Base-by-base conservation (phyloP, 176 grass and related monocot genomes). In the Leersia perrieri region DNA sequence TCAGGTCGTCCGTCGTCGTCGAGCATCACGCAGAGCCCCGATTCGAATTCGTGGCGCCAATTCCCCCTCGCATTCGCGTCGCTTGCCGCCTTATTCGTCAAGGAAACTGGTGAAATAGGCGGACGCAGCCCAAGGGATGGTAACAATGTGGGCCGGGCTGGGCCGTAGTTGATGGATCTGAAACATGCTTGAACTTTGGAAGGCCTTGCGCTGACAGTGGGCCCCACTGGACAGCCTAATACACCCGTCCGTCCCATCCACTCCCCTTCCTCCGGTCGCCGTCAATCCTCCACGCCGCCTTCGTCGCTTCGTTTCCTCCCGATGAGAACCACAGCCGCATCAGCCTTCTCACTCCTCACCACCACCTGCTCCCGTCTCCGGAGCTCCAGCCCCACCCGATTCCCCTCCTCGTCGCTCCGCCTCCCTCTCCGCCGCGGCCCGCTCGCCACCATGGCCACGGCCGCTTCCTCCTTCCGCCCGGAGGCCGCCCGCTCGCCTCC, bases 401-500 rank as follows among this genome's bases (percentile, higher is more conserved):
- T 89, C 44, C 30, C 34, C 58, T 53, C 20, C 20, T 18, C 39
- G 10, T 65, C 1, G 41, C 83, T 32, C 34, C 44, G 58, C 61
- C 62, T 26, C 20, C 86, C 53, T 4, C 47, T 42, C 55, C 74
- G 66, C 29, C 35, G 79, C 10, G 39, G 22, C 58, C 68, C 30
- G 26, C 7, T 89, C 82, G 14, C 61, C 60, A 70, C 86, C 42
- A 94, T 94, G 88, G 89, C 89, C 10, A 14, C 75, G 40, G 70
- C 70, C 11, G 14, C 77, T 53, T 11, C 78, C 63, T 11, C 78
- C 83, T 91, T 80, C 85, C 82, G 68, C 62, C 79, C 86, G 11
- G 89, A 94, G 82, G 88, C 66, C 42, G 86, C 89, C 26, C 86
- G 92, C 65, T 85, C 78, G 13, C 92, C 92, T 35, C 66, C 89